Evolutionary conservation across 345 rosid species (phyloP), one percentile per base, ranked within the genome.

Genomic region (Clausena lansium): DNA sequence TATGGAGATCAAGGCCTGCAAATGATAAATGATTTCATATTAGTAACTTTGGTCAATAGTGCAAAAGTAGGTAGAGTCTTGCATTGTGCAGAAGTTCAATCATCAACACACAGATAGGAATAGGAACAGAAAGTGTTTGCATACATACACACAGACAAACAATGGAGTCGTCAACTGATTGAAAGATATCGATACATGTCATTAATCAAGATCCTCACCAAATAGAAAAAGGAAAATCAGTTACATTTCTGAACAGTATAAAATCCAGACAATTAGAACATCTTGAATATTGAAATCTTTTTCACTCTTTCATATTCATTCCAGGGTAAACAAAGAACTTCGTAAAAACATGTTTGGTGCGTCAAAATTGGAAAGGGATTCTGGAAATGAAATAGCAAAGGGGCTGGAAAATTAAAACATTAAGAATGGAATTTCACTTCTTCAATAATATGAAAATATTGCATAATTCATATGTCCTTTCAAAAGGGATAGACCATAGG

Each of bases 1-100:
- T 67, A 95, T 76, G 83, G 95, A 81, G 82, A 91, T 80, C 80
- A 95, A 79, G 58, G 91, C 98, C 98, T 95, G 89, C 71, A 57
- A 78, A 81, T 67, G 76, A 76, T 41, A 74, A 73, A 8, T 14
- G 57, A 62, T 33, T 60, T 24, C 9, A 54, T 25, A 25, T 72
- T 27, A 60, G 30, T 32, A 70, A 27, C 52, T 38, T 66, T 58
- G 59, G 4, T 70, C 20, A 75, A 66, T 39, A 76, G 27, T 38
- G 20, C 50, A 41, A 8, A 68, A 39, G 57, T 45, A 25, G n/a
- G 47, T 33, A 55, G 24, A 65, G 4, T 65, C 69, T 1, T 65
- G n/a, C 68, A 33, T 65, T 33, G 25, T 7, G 7, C 25, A 65
- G 41, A 35, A 57, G 28, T 57, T 14, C 6, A 57, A 33, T 57